Evolutionary conservation across 306 rosid genomes (phyloP).

Genomic region (Prunus fruticosa): DNA sequence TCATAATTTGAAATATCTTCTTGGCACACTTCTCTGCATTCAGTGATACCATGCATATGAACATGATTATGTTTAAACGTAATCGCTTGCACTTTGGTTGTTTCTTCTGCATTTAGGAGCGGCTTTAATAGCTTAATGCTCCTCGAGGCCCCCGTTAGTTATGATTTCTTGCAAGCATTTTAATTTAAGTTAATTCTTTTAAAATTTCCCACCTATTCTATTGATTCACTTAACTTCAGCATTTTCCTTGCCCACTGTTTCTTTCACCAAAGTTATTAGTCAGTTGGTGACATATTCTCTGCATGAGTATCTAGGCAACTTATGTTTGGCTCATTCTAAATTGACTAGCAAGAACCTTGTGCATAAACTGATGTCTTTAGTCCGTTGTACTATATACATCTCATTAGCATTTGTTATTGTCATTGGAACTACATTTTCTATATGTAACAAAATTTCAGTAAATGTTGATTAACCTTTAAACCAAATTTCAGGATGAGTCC

Average conservation of each 20-base stretch:
- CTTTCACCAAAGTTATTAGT: neutral
- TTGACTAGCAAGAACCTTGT: neutral
- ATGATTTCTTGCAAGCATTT: neutral
- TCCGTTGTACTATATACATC: neutral
- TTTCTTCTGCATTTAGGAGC: neutral
- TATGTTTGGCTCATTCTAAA: neutral
- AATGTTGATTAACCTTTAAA: slow-evolving; percentile 25
- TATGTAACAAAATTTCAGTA: neutral
- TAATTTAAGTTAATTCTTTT: no score
- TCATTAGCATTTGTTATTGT: slow-evolving; percentile 1
- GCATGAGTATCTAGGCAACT: neutral
- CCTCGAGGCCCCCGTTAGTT: neutral
- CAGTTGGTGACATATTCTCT: neutral
- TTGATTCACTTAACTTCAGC: neutral
- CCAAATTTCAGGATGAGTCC: slow-evolving; percentile 72
- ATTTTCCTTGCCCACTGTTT: neutral
- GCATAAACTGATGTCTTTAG: neutral
- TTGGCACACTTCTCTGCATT: neutral
- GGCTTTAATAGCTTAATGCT: neutral
- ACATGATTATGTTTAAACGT: slow-evolving; percentile 6
- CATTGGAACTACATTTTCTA: slow-evolving; percentile 9
- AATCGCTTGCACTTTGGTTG: neutral
- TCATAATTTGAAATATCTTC: neutral
- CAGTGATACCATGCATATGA: neutral
- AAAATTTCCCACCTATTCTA: neutral